Base-by-base conservation (phyloP, 495 filamentous ascomycete genomes). In the Neurospora hispaniola region DNA sequence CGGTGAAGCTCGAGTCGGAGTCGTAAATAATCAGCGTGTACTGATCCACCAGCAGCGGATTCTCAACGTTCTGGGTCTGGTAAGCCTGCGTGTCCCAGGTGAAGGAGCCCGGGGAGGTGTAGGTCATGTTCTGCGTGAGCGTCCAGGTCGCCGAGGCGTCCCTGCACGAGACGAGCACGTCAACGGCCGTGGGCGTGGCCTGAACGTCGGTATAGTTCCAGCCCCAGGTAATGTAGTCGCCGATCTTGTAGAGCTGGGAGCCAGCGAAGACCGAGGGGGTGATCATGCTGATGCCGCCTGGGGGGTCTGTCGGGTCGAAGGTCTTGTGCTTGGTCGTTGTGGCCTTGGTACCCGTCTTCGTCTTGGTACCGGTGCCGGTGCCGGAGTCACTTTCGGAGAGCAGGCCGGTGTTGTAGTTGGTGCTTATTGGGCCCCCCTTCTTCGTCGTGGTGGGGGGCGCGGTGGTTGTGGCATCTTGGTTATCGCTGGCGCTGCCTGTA, bases 151-250 rank as follows among this genome's bases (percentile, higher is more conserved):
- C 78, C 46, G 79, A 74, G 14, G 78, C 82, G 31, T 73, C 72
- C 44, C 88, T 89, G 88, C 93, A 96, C 35, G 89, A 90, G 12
- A 96, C 92, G 41, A 96, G 82, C 5, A 98, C 88, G 76, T 99
- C 92, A 76, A 99, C 82, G 41, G 88, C 90, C 4, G 88, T 89
- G 0, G 96, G 96, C 1, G 89, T 91, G 20, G 89, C 89, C 40
- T 87, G 87, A 46, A 99, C 84, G 62, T 91, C 93, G 2, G 96
- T 99, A 84, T 97, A 98, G 82, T 98, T 98, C 94, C 95, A 99
- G 0, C 84, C 90, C 81, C 95, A 95, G 1, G 94, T 97, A 18
- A 97, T 85, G 71, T 86, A 86, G 44, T 98, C 90, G 20, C 92
- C 92, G 78, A 98, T 91, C 81, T 95, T 95, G 89, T 93, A 98